phyloP scores from a whole-genome alignment of 306 rosid species.

The Ceratonia siliqua region DNA sequence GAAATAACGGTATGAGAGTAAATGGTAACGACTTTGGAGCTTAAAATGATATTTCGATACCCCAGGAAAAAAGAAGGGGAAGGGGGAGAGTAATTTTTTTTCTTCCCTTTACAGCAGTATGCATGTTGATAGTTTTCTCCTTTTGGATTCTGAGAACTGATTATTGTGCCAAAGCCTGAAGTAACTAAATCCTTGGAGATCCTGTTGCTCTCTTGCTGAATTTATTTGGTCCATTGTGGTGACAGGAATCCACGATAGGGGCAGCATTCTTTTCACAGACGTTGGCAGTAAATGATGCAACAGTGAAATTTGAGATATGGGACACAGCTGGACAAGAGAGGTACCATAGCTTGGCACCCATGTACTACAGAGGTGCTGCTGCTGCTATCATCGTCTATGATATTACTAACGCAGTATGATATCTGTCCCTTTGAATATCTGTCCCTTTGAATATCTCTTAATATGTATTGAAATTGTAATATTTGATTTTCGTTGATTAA shows the following conservation, averaged over 20 bases:
- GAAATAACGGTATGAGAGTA: not conserved
- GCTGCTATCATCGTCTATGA: slow-evolving; percentile 70
- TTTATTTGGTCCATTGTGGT: slow-evolving; percentile 29
- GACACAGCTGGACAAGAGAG: slow-evolving; percentile 71
- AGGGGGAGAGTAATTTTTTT: not conserved
- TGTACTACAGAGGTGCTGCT: slow-evolving; percentile 73
- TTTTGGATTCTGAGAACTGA: slow-evolving; percentile 24
- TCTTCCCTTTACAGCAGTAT: not conserved
- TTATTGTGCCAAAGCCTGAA: slow-evolving; percentile 22
- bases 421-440: slow-evolving; percentile 27
- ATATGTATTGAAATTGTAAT: not conserved
- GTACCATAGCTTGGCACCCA: slow-evolving; percentile 71
- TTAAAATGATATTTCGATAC: not conserved
- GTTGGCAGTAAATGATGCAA: slow-evolving; percentile 61
- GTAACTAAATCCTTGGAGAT: not conserved
- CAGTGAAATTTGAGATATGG: slow-evolving; percentile 65
- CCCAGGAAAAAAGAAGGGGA: too few species aligned
- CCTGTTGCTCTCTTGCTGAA: slow-evolving; percentile 24
- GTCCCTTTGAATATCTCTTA: slow-evolving; percentile 24
- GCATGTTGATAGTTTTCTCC: not conserved
- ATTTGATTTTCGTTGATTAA: not conserved
- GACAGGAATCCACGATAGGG: slow-evolving; percentile 66
- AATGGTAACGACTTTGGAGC: slow-evolving; percentile 8
- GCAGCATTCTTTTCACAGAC: slow-evolving; percentile 72
- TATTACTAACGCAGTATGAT: slow-evolving; percentile 54